These are phyloP conservation scores for Penicilliopsis zonata DNA, from an alignment of 495 filamentous ascomycete genomes.

Conservation along the genomic window DNA sequence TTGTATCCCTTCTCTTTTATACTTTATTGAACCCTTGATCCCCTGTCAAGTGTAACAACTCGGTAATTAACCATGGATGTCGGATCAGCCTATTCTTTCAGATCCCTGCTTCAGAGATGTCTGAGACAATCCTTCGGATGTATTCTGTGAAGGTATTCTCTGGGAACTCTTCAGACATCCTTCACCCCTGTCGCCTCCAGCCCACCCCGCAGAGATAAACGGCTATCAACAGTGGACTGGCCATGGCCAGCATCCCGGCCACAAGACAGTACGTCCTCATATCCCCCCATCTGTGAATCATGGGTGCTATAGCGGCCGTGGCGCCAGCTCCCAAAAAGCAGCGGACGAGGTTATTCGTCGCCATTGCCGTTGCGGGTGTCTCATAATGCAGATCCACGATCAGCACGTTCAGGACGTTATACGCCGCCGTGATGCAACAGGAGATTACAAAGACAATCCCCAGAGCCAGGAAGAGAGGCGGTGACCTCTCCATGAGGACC, in stretches of 20 bases:
- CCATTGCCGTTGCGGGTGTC: slow-evolving; percentile 49
- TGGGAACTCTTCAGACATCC: too few relatives aligned
- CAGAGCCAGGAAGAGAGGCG: slow-evolving; percentile 34
- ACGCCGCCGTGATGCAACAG: slow-evolving; percentile 38
- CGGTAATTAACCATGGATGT: too few relatives aligned
- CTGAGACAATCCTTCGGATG: not conserved
- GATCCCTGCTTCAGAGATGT: not conserved
- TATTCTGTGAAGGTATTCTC: not conserved
- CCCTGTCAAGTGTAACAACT: too few relatives aligned
- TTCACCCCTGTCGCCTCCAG: slow-evolving; percentile 5
- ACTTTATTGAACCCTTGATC: too few relatives aligned
- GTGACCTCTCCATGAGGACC: slow-evolving; percentile 4
- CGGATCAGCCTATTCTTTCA: too few relatives aligned
- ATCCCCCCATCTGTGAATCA: slow-evolving; percentile 27
- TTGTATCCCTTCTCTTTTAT: too few relatives aligned
- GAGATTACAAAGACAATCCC: slow-evolving; percentile 42
- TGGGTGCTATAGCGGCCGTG: slow-evolving; percentile 44
- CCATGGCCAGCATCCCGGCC: slow-evolving; percentile 2
- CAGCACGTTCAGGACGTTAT: slow-evolving; percentile 26
- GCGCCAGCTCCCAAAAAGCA: slow-evolving; percentile 54
- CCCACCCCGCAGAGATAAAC: slow-evolving; percentile 10
- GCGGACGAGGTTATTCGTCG: slow-evolving; percentile 57
- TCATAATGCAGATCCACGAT: slow-evolving; percentile 52
- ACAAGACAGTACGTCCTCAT: slow-evolving; percentile 11
- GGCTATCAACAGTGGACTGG: slow-evolving; percentile 7